phyloP scores from a whole-genome alignment of 2,329 filamentous ascomycete genomes.

The Lecanosticta acicola region DNA sequence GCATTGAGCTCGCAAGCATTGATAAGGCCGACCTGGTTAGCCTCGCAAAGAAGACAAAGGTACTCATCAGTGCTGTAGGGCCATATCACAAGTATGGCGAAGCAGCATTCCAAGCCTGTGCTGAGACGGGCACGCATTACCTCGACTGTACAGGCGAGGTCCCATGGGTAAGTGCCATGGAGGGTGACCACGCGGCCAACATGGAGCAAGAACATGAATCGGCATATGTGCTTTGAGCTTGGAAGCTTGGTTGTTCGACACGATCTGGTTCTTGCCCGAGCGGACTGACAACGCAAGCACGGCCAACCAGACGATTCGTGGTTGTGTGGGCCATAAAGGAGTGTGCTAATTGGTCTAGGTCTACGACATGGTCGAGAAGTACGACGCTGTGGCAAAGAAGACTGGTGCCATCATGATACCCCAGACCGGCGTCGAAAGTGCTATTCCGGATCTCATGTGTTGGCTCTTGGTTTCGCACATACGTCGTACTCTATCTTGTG shows the following conservation, averaged over 20 bases:
- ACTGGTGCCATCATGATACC: slow-evolving; percentile 59
- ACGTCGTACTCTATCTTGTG: slow-evolving; percentile 47
- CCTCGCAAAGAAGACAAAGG: slow-evolving; percentile 51
- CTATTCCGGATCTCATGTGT: slow-evolving; percentile 51
- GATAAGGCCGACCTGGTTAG: slow-evolving; percentile 46
- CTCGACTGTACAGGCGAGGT: slow-evolving; percentile 61
- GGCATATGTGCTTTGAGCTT: no score
- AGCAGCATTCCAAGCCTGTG: slow-evolving; percentile 60
- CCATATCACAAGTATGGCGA: slow-evolving; percentile 61
- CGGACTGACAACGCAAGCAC: no score
- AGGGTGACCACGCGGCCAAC: neutral
- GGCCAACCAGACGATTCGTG: no score
- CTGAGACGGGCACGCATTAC: slow-evolving; percentile 60
- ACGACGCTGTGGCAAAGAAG: slow-evolving; percentile 53
- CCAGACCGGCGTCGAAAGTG: slow-evolving; percentile 56
- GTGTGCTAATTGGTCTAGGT: slow-evolving; percentile 27
- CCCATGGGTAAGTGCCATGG: slow-evolving; percentile 29
- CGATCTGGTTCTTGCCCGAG: no score
- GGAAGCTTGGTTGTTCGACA: no score
- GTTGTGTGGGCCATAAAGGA: no score
- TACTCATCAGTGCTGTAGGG: slow-evolving; percentile 58
- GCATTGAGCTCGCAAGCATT: slow-evolving; percentile 50
- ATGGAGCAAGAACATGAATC: no score
- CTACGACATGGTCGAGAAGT: slow-evolving; percentile 56
- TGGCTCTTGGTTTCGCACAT: slow-evolving; percentile 51